A percentile compares a stretch with the other conserved stretches of the same genome.
phyloP scores from a whole-genome alignment of 257 asterid genomes.

The Capsicum rhomboideum region DNA sequence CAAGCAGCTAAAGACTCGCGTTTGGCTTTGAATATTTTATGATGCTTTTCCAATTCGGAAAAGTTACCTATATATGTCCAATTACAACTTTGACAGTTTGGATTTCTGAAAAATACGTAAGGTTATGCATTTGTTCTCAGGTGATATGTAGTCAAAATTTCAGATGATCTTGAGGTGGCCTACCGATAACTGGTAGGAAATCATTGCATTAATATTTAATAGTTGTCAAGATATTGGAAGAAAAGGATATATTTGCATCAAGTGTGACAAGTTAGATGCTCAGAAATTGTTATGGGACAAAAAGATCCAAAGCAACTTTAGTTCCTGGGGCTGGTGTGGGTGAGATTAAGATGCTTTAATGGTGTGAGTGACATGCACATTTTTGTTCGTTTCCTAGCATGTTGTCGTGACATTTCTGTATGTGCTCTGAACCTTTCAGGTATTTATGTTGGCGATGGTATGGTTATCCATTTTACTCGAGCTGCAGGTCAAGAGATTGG shows the following conservation, averaged over 20 bases:
- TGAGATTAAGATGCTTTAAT: background rate
- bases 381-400: background rate
- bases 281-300: background rate
- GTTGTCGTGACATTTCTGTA: background rate
- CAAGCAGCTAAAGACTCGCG: background rate
- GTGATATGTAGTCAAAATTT: background rate
- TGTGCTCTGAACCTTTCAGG: slow-evolving; percentile 32
- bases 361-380: background rate
- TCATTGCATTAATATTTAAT: background rate
- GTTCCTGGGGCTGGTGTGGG: background rate
- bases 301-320: background rate
- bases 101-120: background rate
- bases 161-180: background rate
- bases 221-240: background rate
- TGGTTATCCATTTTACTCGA: slow-evolving; percentile 81
- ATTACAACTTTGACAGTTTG: background rate
- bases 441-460: slow-evolving; percentile 65
- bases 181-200: background rate
- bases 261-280: background rate
- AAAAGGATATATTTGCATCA: background rate
- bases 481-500: slow-evolving; percentile 82
- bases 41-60: background rate
- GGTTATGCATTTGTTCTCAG: background rate
- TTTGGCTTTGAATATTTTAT: background rate
- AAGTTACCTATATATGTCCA: background rate